Conservation (phyloP, 495 filamentous ascomycete species). For the Oidiodendron maius region DNA sequence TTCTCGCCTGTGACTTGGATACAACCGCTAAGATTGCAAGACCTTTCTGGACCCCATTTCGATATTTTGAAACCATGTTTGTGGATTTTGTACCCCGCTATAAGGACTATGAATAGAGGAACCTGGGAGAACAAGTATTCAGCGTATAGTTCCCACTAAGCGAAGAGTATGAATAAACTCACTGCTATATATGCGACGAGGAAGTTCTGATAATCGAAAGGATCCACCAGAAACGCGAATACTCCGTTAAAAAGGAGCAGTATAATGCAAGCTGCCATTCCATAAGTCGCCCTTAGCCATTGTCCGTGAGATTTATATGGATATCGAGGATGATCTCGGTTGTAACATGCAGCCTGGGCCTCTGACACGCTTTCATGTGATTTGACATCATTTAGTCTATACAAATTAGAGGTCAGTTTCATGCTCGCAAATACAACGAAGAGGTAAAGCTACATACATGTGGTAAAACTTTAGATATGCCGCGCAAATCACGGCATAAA, state of each 20-base stretch:
- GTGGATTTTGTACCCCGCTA: conserved; percentile 23
- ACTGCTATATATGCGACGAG: not conserved
- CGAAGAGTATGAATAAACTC: not conserved
- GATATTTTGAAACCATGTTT: conserved; percentile 20
- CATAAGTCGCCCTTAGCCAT: conserved; percentile 32
- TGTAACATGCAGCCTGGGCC: conserved; percentile 26
- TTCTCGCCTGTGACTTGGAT: conserved; percentile 15
- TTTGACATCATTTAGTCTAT: conserved; percentile 22
- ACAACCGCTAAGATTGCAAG: conserved; percentile 20
- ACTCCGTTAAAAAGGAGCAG: conserved; percentile 38
- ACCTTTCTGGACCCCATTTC: conserved; percentile 24
- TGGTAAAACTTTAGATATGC: not conserved
- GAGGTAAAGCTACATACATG: conserved; percentile 19
- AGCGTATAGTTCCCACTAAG: not conserved
- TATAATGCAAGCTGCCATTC: conserved; percentile 28
- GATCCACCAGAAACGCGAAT: conserved; percentile 23
- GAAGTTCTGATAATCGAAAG: conserved; percentile 6
- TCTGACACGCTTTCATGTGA: conserved; percentile 21
- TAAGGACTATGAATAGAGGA: conserved; percentile 20
- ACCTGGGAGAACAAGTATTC: conserved; percentile 21
- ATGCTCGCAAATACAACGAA: not conserved
- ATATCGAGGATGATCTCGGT: conserved; percentile 32
- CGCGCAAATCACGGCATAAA: not conserved
- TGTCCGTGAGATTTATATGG: conserved; percentile 38
- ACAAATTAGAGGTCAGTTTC: not conserved